Conservation (phyloP, 2,329 filamentous ascomycete species). For the Cercospora zeina region DNA sequence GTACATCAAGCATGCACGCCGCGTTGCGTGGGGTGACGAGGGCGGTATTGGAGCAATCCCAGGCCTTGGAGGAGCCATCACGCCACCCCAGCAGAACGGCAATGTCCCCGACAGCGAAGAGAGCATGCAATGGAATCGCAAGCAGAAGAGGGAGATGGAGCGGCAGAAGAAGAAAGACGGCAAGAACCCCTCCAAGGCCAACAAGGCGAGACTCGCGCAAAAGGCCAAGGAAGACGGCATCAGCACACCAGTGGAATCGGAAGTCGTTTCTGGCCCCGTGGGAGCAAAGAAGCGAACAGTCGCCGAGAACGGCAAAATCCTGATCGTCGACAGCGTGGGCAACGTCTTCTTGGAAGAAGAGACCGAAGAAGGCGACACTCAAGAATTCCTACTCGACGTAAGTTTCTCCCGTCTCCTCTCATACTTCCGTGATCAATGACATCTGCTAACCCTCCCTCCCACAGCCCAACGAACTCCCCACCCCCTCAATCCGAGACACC, state of each 20-base stretch:
- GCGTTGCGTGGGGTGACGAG: conserved; percentile 87
- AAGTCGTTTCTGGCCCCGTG: conserved; percentile 59
- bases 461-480: conserved; percentile 74
- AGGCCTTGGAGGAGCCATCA: conserved; percentile 54
- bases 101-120: conserved; percentile 42
- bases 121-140: conserved; percentile 70
- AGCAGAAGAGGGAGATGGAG: conserved; percentile 85
- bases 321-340: conserved; percentile 87
- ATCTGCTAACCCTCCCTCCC: conserved; percentile 11
- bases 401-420: conserved; percentile 44
- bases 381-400: conserved; percentile 86
- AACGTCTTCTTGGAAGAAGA: conserved; percentile 95
- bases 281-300: conserved; percentile 84
- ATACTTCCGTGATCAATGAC: background rate
- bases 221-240: conserved; percentile 51
- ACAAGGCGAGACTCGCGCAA: conserved; percentile 55
- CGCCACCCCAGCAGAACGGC: conserved; percentile 45
- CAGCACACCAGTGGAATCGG: conserved; percentile 58
- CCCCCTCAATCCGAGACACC: conserved; percentile 78
- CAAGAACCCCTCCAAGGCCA: conserved; percentile 49
- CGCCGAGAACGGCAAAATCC: conserved; percentile 90
- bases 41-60: conserved; percentile 66
- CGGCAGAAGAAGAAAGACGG: conserved; percentile 72
- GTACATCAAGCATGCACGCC: conserved; percentile 86
- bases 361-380: conserved; percentile 78